Base-by-base conservation (phyloP, 805 yeast species). In the Cephaloascus albidus region DNA sequence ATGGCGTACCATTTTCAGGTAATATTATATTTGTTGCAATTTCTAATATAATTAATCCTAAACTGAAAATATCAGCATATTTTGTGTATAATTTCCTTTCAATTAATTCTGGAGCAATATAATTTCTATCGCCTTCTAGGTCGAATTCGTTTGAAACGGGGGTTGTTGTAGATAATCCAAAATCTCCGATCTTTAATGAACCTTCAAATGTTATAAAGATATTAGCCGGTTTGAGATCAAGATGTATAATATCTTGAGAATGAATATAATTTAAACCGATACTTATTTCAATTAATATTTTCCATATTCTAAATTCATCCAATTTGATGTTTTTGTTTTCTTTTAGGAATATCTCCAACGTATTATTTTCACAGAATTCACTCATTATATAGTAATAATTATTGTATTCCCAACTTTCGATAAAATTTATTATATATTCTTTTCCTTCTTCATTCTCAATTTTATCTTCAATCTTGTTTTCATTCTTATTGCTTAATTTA, bases 291-390 rank as follows among this genome's bases (percentile, higher is more conserved):
- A 83, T 81, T 47, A 93, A 66, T 35, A 93, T 90, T 62, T 93
- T 93, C 98, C 98, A 93, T 33, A 90, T 89, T 49, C 98, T 74
- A 83, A 96, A 93, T 57, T 93, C 98, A 55, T 93, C 98, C 38
- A 93, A 68, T 49, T 81, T 80, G 23, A 85, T 75, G 33, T 80
- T 71, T 37, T 81, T 78, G 55, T 79, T 81, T 47, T 85, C 94
- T 26, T 78, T 71, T 39, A 93, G 59, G 52, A 90, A 93, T 43
- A 76, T 76, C 52, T 81, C 93, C 42, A 93, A 62, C 18, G 93
- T 85, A 2, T 97, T 97, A 54, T 89, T 93, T 52, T 89, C 97
- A 61, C 96, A 93, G 58, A 67, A 89, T 49, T 90, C 97, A 3
- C 96, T 87, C 93, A 88, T 85, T 31, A 93, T 86, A 56, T 90